These are phyloP conservation scores for Calonectria crousiana DNA, from an alignment of 2,329 filamentous ascomycete species.

Conservation along the genomic window DNA sequence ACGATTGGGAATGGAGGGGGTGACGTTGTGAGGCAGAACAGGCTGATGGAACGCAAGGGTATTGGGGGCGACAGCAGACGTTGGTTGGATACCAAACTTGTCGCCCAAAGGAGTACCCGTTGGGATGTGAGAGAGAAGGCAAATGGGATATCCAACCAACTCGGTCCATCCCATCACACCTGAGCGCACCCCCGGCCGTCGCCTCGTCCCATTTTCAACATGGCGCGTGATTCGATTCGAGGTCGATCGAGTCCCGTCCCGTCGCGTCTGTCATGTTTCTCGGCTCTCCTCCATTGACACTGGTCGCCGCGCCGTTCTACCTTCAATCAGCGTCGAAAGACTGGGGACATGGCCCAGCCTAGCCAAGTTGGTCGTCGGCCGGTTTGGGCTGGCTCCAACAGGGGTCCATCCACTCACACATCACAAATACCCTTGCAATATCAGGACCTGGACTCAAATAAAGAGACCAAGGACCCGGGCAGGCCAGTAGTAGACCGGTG, in stretches of 20 bases:
- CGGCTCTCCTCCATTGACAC: conserved; percentile 26
- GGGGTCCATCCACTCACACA: conserved; percentile 2
- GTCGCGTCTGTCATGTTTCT: conserved; percentile 18
- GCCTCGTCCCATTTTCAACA: neutral
- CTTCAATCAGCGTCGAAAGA: conserved; percentile 38
- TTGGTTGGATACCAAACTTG: conserved; percentile 9
- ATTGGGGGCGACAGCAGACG: conserved; percentile 18
- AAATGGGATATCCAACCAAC: conserved; percentile 20
- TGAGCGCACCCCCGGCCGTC: neutral
- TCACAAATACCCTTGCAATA: neutral
- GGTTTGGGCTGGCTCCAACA: neutral
- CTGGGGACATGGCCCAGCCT: conserved; percentile 27
- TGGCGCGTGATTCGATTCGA: conserved; percentile 15
- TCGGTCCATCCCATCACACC: neutral
- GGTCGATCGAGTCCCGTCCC: conserved; percentile 21
- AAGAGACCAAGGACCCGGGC: neutral
- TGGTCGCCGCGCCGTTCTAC: conserved; percentile 29
- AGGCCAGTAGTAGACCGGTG: neutral
- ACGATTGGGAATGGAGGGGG: conserved; percentile 33
- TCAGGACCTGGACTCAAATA: neutral
- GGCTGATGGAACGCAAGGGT: conserved; percentile 20
- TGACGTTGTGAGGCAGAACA: conserved; percentile 21
- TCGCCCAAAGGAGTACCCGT: neutral
- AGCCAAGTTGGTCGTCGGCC: conserved; percentile 21
- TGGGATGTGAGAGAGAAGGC: neutral